Conservation (phyloP, 2,329 filamentous ascomycete species). For the Podosphaera fusca region DNA sequence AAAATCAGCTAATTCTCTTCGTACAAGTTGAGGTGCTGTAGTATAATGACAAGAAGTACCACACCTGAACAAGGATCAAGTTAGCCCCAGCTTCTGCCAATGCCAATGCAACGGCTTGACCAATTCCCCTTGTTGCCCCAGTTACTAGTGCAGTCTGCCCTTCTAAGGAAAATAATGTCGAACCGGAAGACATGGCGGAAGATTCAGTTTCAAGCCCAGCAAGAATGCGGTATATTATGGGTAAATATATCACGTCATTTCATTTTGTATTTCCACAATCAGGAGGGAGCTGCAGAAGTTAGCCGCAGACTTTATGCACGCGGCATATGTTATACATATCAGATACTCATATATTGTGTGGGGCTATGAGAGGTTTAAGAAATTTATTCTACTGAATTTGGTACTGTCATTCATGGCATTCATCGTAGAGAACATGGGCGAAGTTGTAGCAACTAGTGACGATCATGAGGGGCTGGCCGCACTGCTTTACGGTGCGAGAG, state of each 20-base stretch:
- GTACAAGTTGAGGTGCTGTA: background rate
- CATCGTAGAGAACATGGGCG: too few relatives aligned
- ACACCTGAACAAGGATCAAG: conserved; percentile 19
- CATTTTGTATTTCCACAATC: too few relatives aligned
- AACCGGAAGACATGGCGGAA: conserved; percentile 7
- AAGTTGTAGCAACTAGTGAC: too few relatives aligned
- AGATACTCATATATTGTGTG: too few relatives aligned
- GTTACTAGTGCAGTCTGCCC: conserved; percentile 19
- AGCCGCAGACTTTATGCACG: too few relatives aligned
- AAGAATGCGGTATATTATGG: too few relatives aligned
- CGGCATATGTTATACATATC: too few relatives aligned
- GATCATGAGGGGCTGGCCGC: background rate
- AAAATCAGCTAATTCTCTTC: background rate
- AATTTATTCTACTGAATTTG: too few relatives aligned
- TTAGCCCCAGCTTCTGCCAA: conserved; percentile 20
- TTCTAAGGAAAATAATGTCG: conserved; percentile 16
- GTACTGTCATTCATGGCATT: too few relatives aligned
- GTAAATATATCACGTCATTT: too few relatives aligned
- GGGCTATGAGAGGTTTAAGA: too few relatives aligned
- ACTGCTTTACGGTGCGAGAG: background rate
- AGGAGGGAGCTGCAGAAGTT: too few relatives aligned
- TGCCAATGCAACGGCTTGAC: conserved; percentile 17
- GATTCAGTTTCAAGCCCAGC: background rate
- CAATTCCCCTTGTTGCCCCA: conserved; percentile 19
- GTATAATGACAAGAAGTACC: background rate